phyloP scores from a whole-genome alignment of 768 basidiomycete species.

The Asterophora lycoperdoides region DNA sequence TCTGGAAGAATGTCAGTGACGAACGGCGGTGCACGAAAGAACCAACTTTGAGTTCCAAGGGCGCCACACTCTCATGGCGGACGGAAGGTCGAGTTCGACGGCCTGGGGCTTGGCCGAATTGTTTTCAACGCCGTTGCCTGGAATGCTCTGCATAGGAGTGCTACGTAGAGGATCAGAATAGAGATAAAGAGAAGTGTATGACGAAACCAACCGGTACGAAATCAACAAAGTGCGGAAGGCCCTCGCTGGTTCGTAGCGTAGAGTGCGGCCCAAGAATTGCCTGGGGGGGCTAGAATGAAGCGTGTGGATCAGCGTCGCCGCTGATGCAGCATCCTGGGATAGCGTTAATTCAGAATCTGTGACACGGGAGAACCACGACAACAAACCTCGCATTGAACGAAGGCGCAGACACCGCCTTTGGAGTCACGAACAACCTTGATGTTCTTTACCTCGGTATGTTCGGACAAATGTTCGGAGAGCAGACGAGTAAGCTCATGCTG shows the following conservation, averaged over 20 bases:
- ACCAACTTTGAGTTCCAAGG: conserved; percentile 47
- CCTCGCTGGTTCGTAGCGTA: conserved; percentile 77
- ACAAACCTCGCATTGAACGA: conserved; percentile 78
- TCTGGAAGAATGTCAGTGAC: conserved; percentile 13
- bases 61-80: conserved; percentile 59
- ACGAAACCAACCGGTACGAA: conserved; percentile 60
- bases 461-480: conserved; percentile 63
- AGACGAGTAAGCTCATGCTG: conserved; percentile 55
- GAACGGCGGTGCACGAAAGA: neutral
- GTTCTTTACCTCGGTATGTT: conserved; percentile 59
- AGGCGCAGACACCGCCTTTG: conserved; percentile 78
- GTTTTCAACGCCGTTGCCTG: conserved; percentile 15
- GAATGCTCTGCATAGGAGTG: conserved; percentile 34
- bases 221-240: conserved; percentile 71
- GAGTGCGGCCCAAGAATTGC: conserved; percentile 64
- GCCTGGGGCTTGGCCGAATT: conserved; percentile 21
- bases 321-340: conserved; percentile 53
- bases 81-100: conserved; percentile 46
- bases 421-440: conserved; percentile 72
- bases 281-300: conserved; percentile 52
- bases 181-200: neutral
- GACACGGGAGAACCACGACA: neutral
- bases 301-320: conserved; percentile 54
- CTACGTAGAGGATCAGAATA: conserved; percentile 19
- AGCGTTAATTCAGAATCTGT: conserved; percentile 3